A percentile compares a stretch with the other conserved stretches of the same genome.
Conservation (phyloP, 148 eudicot genomes). For the Silene uniflora region DNA sequence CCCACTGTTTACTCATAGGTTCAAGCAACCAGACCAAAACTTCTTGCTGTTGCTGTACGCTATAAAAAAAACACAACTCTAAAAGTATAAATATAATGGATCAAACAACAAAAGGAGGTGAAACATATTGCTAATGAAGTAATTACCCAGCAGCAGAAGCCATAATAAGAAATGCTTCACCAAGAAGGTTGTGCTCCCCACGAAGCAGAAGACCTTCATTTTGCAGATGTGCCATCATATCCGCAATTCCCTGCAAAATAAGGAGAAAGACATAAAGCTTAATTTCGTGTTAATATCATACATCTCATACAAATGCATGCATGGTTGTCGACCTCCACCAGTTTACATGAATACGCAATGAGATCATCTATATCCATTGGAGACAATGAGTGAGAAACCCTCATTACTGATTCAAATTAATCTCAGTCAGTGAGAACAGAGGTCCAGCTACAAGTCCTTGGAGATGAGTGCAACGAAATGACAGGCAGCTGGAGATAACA, state of each 20-base stretch:
- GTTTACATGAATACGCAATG: too few relatives aligned
- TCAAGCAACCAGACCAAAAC: conserved; percentile 96
- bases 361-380: too few relatives aligned
- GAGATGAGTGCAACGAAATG: too few relatives aligned
- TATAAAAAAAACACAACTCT: conserved; percentile 28
- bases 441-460: too few relatives aligned
- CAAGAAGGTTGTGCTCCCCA: conserved; percentile 91
- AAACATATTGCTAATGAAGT: conserved; percentile 14
- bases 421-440: too few relatives aligned
- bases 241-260: conserved; percentile 68
- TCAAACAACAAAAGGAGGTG: conserved; percentile 1
- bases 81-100: conserved; percentile 7
- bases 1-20: conserved; percentile 93
- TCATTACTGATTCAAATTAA: too few relatives aligned
- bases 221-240: conserved; percentile 78
- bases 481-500: too few relatives aligned
- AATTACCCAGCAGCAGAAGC: conserved; percentile 92
- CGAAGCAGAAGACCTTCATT: conserved; percentile 85
- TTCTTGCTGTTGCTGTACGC: conserved; percentile 95
- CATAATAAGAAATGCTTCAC: conserved; percentile 94
- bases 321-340: not conserved
- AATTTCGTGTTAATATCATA: not conserved
- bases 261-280: not conserved
- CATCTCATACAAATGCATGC: not conserved
- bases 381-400: too few relatives aligned